Base-by-base conservation (phyloP, 2,329 filamentous ascomycete genomes). In the Dothiorella sarmentorum region DNA sequence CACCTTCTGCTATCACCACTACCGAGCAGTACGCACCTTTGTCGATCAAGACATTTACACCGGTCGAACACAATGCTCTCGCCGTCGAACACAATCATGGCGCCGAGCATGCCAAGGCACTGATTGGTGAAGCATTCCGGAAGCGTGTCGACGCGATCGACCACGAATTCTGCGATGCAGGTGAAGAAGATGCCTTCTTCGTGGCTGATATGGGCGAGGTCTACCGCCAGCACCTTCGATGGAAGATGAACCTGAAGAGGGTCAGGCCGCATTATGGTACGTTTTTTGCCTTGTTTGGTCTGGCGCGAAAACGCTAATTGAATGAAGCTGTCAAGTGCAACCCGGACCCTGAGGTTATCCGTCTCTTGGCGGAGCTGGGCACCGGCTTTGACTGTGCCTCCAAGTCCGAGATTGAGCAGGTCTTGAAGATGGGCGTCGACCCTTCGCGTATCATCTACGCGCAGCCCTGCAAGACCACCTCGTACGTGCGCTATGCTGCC, bases 381-480 rank as follows among this genome's bases (percentile, higher is more conserved):
- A 92, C 91, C 64, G 94, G 94, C 69, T 99, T 99, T 74, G 94
- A 99, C 77, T 99, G 94, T 76, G 94, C 94, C 63, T 97, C 93
- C 76, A 97, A 97, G 84, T 83, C 87, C 64, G 94, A 99, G 79
- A 97, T 99, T 67, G 92, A 99, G 74, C 86, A 92, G 74, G 89
- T 97, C 62, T 82, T 97, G 56, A 81, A 83, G 69, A 84, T 92
- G 73, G 92, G 91, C 67, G 83, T 96, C 65, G 87, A 90, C 70
- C 90, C 94, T 11, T 85, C 86, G 65, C 91, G 93, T 74, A 95
- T 99, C 80, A 97, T 99, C 78, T 99, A 97, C 72, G 94, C 94
- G 51, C 94, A 99, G 79, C 94, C 94, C 58, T 97, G 94, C 89
- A 99, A 99, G 86, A 99, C 94, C 69, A 96, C 94, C 79, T 97